phyloP scores from a whole-genome alignment of 805 yeast genomes.

The Lipomyces mesembrius region DNA sequence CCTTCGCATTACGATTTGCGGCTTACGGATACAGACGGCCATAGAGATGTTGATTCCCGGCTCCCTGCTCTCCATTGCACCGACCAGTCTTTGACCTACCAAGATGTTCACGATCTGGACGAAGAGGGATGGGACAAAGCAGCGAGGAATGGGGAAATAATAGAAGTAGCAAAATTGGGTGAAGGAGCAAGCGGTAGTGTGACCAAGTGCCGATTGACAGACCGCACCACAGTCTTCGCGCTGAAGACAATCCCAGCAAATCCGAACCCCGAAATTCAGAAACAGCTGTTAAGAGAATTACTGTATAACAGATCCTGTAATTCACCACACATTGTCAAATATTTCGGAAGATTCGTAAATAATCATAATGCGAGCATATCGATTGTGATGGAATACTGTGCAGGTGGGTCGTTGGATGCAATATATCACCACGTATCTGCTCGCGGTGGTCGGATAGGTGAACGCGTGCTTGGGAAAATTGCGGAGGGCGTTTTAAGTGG shows the following conservation, averaged over 20 bases:
- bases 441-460: slow-evolving; percentile 86
- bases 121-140: slow-evolving; percentile 78
- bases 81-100: background rate
- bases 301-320: slow-evolving; percentile 84
- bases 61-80: background rate
- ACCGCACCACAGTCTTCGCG: slow-evolving; percentile 75
- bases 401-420: slow-evolving; percentile 87
- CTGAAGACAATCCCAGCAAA: slow-evolving; percentile 73
- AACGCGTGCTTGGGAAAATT: slow-evolving; percentile 86
- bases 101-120: slow-evolving; percentile 60
- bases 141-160: slow-evolving; percentile 58
- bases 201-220: slow-evolving; percentile 67
- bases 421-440: slow-evolving; percentile 76
- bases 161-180: slow-evolving; percentile 74
- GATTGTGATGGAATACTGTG: slow-evolving; percentile 98
- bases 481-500: slow-evolving; percentile 87
- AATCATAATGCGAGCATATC: slow-evolving; percentile 79
- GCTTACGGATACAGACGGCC: background rate
- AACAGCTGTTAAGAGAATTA: slow-evolving; percentile 87
- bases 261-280: slow-evolving; percentile 84
- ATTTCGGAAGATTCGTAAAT: slow-evolving; percentile 88
- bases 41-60: background rate
- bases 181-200: slow-evolving; percentile 97
- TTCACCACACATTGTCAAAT: slow-evolving; percentile 84
- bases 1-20: background rate